Percentiles rank a stretch among this genome's conserved stretches.
These are phyloP conservation scores for Vitis vinifera DNA, from an alignment of 164 flowering plant genomes.

Conservation along the genomic window ASM3070453v1 NC_081813.1:6643001-6643500, in stretches of 20 bases:
- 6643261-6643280: constrained; percentile 70
- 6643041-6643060: constrained; percentile 44
- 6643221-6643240: constrained; percentile 61
- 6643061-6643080: constrained; percentile 66
- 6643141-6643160: constrained; percentile 73
- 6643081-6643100: constrained; percentile 60
- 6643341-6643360: constrained; percentile 64
- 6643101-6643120: constrained; percentile 49
- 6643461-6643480: constrained; percentile 75
- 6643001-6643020: constrained; percentile 72
- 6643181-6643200: constrained; percentile 74
- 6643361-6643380: constrained; percentile 70
- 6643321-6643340: constrained; percentile 83
- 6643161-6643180: constrained; percentile 63
- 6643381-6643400: constrained; percentile 59
- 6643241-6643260: constrained; percentile 59
- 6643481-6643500: constrained; percentile 55
- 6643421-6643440: constrained; percentile 71
- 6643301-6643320: constrained; percentile 71
- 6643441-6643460: constrained; percentile 65
- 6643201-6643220: constrained; percentile 85
- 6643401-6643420: constrained; percentile 53
- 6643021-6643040: constrained; percentile 58
- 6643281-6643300: constrained; percentile 87
- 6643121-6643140: constrained; percentile 51